Conservation (phyloP, 1,284 basidiomycete genomes). For the Rhodotorula sp. region DNA sequence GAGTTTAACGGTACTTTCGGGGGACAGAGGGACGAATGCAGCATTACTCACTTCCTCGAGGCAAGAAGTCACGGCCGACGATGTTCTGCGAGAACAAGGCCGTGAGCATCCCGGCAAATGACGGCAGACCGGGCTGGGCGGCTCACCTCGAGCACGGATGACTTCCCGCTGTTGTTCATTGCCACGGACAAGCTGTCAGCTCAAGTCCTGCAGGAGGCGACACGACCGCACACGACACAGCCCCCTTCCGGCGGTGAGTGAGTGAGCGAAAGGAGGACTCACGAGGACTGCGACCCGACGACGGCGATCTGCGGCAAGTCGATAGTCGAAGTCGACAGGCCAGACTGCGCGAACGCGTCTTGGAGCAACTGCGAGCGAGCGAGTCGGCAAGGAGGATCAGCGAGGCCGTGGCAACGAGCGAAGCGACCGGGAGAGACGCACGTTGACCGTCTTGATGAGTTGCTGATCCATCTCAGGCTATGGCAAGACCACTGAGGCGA, state of each 20-base stretch:
- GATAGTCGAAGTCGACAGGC: conserved; percentile 51
- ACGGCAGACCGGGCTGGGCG: too few relatives aligned
- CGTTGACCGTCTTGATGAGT: conserved; percentile 39
- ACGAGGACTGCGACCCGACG: conserved; percentile 56
- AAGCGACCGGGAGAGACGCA: too few relatives aligned
- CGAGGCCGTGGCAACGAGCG: too few relatives aligned
- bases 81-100: conserved; percentile 63
- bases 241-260: too few relatives aligned
- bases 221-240: too few relatives aligned
- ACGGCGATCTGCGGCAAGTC: conserved; percentile 58
- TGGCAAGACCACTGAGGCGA: too few relatives aligned
- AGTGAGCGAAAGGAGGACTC: conserved; percentile 31
- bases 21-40: not conserved
- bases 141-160: conserved; percentile 55
- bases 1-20: too few relatives aligned
- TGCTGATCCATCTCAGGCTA: conserved; percentile 23
- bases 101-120: not conserved
- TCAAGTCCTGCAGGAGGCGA: too few relatives aligned
- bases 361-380: conserved; percentile 46
- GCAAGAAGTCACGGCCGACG: conserved; percentile 93
- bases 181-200: not conserved
- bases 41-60: conserved; percentile 68
- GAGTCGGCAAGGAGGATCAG: too few relatives aligned
- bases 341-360: conserved; percentile 56
- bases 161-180: conserved; percentile 49